phyloP scores from a whole-genome alignment of 179 eudicot species.

The Silene coronaria region DNA sequence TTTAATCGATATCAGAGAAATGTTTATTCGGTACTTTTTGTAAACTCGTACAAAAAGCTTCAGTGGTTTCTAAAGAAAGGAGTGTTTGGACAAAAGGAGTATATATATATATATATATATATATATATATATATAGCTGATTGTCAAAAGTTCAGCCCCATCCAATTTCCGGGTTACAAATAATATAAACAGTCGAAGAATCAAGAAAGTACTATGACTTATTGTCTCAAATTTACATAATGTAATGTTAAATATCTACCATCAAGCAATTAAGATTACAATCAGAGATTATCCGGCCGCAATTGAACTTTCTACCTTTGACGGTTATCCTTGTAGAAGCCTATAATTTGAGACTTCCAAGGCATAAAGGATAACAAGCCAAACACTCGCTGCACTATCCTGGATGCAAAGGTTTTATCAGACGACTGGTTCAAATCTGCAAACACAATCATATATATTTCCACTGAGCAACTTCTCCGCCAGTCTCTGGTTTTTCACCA shows the following conservation, averaged over 20 bases:
- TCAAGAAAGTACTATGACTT: neutral
- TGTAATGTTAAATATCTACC: neutral
- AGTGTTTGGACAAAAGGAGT: too few species aligned
- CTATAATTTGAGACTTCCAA: too few species aligned
- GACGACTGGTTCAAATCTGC: constrained; percentile 74
- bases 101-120: too few species aligned
- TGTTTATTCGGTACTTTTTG: too few species aligned
- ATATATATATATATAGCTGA: too few species aligned
- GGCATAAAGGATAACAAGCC: too few species aligned
- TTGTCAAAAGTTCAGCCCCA: neutral
- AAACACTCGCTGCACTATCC: too few species aligned
- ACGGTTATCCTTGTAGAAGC: too few species aligned
- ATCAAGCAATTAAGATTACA: neutral
- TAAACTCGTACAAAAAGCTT: too few species aligned
- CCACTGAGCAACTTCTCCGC: constrained; percentile 88
- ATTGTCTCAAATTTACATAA: neutral
- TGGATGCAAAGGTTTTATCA: neutral
- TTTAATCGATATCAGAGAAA: too few species aligned
- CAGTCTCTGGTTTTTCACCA: constrained; percentile 97
- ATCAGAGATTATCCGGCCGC: neutral
- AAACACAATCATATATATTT: constrained; percentile 83
- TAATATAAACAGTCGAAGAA: neutral
- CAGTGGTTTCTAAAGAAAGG: too few species aligned
- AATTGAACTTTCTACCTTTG: neutral
- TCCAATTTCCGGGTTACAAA: neutral